Conservation (phyloP, 176 grass and related monocot genomes). For the Rhipidocladum racemiflorum region DNA sequence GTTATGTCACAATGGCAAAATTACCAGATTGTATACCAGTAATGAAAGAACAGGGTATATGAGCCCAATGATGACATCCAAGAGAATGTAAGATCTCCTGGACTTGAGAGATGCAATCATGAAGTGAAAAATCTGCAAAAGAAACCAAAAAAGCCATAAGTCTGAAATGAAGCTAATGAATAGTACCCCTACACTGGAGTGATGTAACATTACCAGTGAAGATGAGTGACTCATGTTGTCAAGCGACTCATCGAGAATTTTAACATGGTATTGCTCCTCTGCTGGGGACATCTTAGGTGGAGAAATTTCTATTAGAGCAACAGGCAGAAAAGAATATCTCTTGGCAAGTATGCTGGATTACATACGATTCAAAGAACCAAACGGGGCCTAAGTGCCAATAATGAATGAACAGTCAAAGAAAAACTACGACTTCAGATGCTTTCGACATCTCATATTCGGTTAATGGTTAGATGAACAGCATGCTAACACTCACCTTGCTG, state of each 20-base stretch:
- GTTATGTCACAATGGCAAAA: conserved; percentile 1
- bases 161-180: too few relatives aligned
- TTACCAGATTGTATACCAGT: conserved; percentile 56
- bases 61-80: conserved; percentile 67
- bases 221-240: too few relatives aligned
- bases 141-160: conserved; percentile 28
- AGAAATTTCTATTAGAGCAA: too few relatives aligned
- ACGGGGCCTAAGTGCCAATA: not conserved
- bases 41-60: conserved; percentile 82
- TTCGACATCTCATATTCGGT: not conserved
- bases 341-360: too few relatives aligned
- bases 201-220: too few relatives aligned
- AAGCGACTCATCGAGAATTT: too few relatives aligned
- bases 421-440: not conserved
- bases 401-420: not conserved
- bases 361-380: too few relatives aligned
- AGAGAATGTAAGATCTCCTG: conserved; percentile 80
- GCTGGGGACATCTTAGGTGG: too few relatives aligned
- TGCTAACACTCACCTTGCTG: conserved; percentile 27
- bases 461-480: not conserved
- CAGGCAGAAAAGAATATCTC: too few relatives aligned
- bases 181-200: too few relatives aligned
- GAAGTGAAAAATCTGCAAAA: conserved; percentile 93
- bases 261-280: too few relatives aligned
- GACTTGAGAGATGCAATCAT: conserved; percentile 79